Percentiles rank a stretch among this genome's conserved stretches.
Evolutionary conservation across 371 early-diverging fungal genomes (phyloP).

Genomic region (Mortierella sp.): DNA sequence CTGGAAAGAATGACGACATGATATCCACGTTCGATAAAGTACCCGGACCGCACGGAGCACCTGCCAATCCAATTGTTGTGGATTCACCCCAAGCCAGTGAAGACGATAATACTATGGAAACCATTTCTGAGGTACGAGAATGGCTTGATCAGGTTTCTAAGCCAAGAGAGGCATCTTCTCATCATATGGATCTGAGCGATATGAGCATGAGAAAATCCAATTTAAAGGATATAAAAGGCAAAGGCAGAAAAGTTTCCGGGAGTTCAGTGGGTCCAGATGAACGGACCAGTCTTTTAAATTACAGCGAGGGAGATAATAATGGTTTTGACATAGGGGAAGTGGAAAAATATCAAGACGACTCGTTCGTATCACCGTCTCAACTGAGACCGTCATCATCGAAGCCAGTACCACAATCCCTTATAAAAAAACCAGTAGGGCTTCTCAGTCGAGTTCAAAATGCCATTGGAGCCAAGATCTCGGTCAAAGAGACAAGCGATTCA

Average conservation of each 20-base stretch:
- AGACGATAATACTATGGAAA: not conserved
- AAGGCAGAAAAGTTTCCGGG: too few relatives aligned
- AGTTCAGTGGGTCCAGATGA: not conserved
- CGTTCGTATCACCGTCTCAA: not conserved
- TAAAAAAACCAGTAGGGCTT: not conserved
- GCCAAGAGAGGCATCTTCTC: not conserved
- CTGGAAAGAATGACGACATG: too few relatives aligned
- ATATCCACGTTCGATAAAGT: not conserved
- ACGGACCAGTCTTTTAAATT: not conserved
- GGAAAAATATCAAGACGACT: not conserved
- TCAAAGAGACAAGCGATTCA: not conserved
- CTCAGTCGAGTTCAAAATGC: constrained; percentile 11
- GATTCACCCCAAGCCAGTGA: not conserved
- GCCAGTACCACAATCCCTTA: not conserved
- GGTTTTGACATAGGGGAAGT: not conserved
- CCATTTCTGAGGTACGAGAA: not conserved
- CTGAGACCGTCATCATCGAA: not conserved
- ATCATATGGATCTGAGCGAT: not conserved
- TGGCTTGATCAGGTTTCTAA: not conserved
- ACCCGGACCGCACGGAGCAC: not conserved
- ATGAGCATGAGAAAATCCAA: too few relatives aligned
- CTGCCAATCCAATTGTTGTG: not conserved
- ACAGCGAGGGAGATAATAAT: not conserved
- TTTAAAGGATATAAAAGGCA: too few relatives aligned
- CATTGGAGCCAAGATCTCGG: not conserved